phyloP scores from a whole-genome alignment of 2,329 filamentous ascomycete species.

The Ascochyta rabiei region DNA sequence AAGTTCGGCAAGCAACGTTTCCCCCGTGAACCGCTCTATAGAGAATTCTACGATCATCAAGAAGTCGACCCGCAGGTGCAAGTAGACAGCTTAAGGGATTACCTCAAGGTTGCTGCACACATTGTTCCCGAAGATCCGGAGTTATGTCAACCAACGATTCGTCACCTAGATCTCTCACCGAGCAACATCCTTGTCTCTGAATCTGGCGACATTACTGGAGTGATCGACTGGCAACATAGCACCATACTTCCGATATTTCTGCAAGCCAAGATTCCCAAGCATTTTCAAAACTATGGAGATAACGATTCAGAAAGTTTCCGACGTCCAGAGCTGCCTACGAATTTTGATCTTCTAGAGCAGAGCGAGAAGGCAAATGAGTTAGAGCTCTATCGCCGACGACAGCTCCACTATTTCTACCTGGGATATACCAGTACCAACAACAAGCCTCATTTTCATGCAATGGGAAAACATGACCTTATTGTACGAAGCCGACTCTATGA shows the following conservation, averaged over 20 bases:
- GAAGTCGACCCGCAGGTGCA: slow-evolving; percentile 29
- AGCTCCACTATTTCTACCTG: slow-evolving; percentile 42
- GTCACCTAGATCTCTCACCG: slow-evolving; percentile 46
- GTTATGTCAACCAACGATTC: slow-evolving; percentile 30
- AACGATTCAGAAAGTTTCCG: slow-evolving; percentile 26
- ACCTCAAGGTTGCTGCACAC: slow-evolving; percentile 24
- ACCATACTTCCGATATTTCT: slow-evolving; percentile 47
- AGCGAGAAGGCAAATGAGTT: slow-evolving; percentile 20
- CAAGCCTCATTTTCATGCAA: slow-evolving; percentile 29
- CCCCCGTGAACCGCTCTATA: slow-evolving; percentile 19
- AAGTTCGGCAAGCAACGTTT: slow-evolving; percentile 3
- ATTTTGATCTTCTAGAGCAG: slow-evolving; percentile 23
- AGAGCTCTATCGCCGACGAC: slow-evolving; percentile 35
- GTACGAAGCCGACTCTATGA: slow-evolving; percentile 31
- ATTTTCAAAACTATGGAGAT: slow-evolving; percentile 51
- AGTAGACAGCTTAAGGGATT: slow-evolving; percentile 21
- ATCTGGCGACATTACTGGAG: slow-evolving; percentile 39
- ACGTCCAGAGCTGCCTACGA: slow-evolving; percentile 24
- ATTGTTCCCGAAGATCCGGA: slow-evolving; percentile 27
- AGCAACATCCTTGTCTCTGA: slow-evolving; percentile 44
- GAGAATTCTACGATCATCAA: slow-evolving; percentile 30
- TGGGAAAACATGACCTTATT: slow-evolving; percentile 26
- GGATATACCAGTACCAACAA: slow-evolving; percentile 33
- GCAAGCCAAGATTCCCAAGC: slow-evolving; percentile 46
- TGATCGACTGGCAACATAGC: slow-evolving; percentile 54